These are phyloP conservation scores for Russula virescens DNA, from an alignment of 768 basidiomycete species.

Conservation along the genomic window DNA sequence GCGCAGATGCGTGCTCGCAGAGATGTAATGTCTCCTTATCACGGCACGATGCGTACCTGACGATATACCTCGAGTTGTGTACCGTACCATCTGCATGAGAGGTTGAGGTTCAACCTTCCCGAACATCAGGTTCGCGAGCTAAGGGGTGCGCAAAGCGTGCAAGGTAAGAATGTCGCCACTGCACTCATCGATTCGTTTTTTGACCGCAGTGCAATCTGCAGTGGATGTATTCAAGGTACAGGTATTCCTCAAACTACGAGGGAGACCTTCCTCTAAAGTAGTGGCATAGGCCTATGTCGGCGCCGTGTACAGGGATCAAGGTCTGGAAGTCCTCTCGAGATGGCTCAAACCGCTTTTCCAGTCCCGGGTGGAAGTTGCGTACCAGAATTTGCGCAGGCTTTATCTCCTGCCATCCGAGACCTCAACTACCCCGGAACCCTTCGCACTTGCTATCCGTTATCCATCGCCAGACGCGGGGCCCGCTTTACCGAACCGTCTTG, in stretches of 20 bases:
- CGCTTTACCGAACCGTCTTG: neutral
- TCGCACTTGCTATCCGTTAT: neutral
- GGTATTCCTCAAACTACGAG: neutral
- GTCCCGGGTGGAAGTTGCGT: slow-evolving; percentile 1
- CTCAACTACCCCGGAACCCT: neutral
- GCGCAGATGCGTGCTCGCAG: neutral
- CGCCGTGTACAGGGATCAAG: slow-evolving; percentile 14
- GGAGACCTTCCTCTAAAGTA: neutral
- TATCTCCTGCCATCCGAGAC: neutral
- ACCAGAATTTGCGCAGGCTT: neutral
- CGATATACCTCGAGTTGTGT: neutral
- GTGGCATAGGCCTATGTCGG: slow-evolving; percentile 18
- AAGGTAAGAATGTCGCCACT: neutral
- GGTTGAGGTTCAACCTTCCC: neutral
- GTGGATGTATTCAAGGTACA: slow-evolving; percentile 19
- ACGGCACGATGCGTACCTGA: neutral
- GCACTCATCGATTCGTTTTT: neutral
- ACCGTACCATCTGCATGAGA: slow-evolving; percentile 2
- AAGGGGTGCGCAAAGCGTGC: neutral
- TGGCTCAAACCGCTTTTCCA: slow-evolving; percentile 10
- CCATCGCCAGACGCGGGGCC: neutral
- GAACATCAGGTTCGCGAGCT: neutral
- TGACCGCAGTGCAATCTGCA: neutral
- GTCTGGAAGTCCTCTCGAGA: neutral
- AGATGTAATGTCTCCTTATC: neutral